Percentiles rank a stretch among this genome's conserved stretches.
Evolutionary conservation across 495 filamentous ascomycete species (phyloP).

Genomic region (Venustampulla echinocandica): DNA sequence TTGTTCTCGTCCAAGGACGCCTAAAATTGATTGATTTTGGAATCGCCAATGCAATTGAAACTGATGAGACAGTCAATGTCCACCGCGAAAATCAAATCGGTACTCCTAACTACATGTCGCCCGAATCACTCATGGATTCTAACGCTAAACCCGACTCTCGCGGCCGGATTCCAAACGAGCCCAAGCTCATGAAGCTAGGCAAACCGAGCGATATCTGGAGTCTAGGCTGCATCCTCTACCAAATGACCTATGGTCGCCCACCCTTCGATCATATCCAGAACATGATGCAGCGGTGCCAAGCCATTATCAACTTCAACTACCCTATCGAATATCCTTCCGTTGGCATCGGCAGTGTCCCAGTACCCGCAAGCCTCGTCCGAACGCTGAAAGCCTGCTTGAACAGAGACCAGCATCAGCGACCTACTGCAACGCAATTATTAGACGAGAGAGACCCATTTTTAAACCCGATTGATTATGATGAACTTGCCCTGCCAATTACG

Average conservation of each 20-base stretch:
- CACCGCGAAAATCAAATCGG: conserved; percentile 92
- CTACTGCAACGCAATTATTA: conserved; percentile 70
- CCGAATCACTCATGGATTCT: conserved; percentile 83
- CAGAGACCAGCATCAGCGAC: conserved; percentile 67
- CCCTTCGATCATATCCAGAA: conserved; percentile 89
- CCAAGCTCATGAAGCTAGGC: conserved; percentile 87
- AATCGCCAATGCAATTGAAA: conserved; percentile 92
- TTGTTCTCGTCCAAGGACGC: conserved; percentile 75
- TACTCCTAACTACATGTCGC: conserved; percentile 98
- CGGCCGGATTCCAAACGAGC: conserved; percentile 43
- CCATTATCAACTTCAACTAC: conserved; percentile 83
- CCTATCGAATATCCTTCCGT: conserved; percentile 69
- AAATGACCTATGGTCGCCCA: conserved; percentile 90
- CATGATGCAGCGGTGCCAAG: conserved; percentile 62
- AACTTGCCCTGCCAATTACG: conserved; percentile 61
- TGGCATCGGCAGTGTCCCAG: conserved; percentile 62
- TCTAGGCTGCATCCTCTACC: conserved; percentile 91
- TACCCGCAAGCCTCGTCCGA: conserved; percentile 60
- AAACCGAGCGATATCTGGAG: conserved; percentile 96
- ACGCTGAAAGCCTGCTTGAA: conserved; percentile 74
- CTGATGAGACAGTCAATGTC: conserved; percentile 91
- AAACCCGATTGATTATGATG: conserved; percentile 56
- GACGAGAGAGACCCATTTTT: conserved; percentile 66
- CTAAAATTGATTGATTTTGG: conserved; percentile 92
- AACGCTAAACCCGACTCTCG: conserved; percentile 49